Evolutionary conservation across 257 asterid genomes (phyloP).

Genomic region (Verbascum thapsus): DNA sequence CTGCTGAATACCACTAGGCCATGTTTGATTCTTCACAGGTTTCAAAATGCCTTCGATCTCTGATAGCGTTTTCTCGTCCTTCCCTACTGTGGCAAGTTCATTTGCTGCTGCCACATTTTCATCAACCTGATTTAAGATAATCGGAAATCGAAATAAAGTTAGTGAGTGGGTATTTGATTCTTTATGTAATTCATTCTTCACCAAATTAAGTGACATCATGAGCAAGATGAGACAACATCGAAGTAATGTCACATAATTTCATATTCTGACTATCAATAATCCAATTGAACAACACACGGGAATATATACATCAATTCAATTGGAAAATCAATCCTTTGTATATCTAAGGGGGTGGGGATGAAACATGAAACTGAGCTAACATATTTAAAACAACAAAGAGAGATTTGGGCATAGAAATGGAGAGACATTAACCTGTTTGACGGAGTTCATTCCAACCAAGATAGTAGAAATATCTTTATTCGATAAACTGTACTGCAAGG

Average conservation of each 20-base stretch:
- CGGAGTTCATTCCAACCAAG: constrained; percentile 93
- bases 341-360: not conserved
- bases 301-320: not conserved
- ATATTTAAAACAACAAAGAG: not conserved
- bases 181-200: not conserved
- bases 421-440: constrained; percentile 59
- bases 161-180: constrained; percentile 4
- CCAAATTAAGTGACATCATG: not conserved
- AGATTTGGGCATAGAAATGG: constrained; percentile 16
- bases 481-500: constrained; percentile 82
- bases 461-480: constrained; percentile 75
- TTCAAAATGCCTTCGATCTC: constrained; percentile 68
- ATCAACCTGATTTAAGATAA: constrained; percentile 52
- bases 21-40: constrained; percentile 86
- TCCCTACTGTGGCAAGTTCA: constrained; percentile 57
- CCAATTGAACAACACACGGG: not conserved
- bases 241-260: not conserved
- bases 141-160: constrained; percentile 1
- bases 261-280: not conserved
- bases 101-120: constrained; percentile 79
- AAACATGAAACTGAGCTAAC: not conserved
- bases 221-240: not conserved
- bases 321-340: not conserved
- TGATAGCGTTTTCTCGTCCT: constrained; percentile 55
- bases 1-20: constrained; percentile 89